phyloP scores from a whole-genome alignment of 306 rosid genomes.

The Luffa aegyptiaca region DNA sequence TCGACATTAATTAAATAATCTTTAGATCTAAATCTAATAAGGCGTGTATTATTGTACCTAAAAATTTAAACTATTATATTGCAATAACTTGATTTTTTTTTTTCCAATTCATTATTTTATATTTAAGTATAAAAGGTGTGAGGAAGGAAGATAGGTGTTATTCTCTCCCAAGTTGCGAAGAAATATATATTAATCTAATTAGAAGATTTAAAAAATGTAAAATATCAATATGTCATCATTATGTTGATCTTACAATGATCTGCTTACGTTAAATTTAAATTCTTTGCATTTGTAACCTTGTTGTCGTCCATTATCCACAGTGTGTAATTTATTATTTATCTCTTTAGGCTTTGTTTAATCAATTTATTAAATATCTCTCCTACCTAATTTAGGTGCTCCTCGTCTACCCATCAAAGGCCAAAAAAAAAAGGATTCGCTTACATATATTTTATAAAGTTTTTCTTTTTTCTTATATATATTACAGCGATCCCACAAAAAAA shows the following conservation, averaged over 20 bases:
- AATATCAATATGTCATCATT: slow-evolving; percentile 17
- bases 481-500: not conserved
- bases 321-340: not conserved
- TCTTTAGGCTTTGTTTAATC: slow-evolving; percentile 12
- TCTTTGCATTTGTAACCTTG: slow-evolving; percentile 7
- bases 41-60: not conserved
- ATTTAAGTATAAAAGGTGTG: not conserved
- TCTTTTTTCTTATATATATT: too few species aligned
- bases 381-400: slow-evolving; percentile 6
- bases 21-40: not conserved
- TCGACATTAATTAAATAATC: not conserved
- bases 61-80: not conserved
- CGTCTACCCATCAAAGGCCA: not conserved
- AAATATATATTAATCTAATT: not conserved
- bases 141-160: slow-evolving; percentile 4
- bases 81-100: not conserved
- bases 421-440: not conserved
- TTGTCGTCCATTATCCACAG: slow-evolving; percentile 22
- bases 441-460: not conserved
- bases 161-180: slow-evolving; percentile 4
- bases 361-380: not conserved
- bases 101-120: not conserved
- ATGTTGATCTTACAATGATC: slow-evolving; percentile 15
- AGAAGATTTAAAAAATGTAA: slow-evolving; percentile 7
- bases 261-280: slow-evolving; percentile 10